A percentile compares a stretch with the other conserved stretches of the same genome.
Evolutionary conservation across 441 rosid genomes (phyloP).

Genomic region (Populus hybrid): DNA sequence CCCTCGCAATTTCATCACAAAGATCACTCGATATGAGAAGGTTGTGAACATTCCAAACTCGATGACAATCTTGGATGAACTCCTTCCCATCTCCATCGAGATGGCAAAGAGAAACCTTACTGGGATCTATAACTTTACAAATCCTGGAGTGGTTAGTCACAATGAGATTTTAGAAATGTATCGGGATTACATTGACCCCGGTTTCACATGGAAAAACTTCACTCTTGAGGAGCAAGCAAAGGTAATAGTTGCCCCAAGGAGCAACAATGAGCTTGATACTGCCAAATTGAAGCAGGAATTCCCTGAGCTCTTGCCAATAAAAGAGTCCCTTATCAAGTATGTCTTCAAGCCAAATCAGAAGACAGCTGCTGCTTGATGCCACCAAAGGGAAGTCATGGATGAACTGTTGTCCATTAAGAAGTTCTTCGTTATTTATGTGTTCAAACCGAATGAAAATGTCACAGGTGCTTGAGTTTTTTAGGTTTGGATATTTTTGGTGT

Average conservation of each 20-base stretch:
- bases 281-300: constrained; percentile 69
- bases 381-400: neutral
- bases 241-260: constrained; percentile 84
- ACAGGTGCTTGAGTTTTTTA: constrained; percentile 16
- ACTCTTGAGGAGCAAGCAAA: constrained; percentile 85
- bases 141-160: constrained; percentile 88
- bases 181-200: constrained; percentile 54
- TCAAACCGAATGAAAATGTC: constrained; percentile 5
- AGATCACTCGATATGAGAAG: constrained; percentile 76
- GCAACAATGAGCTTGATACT: constrained; percentile 90
- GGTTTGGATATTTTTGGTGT: constrained; percentile 9
- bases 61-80: constrained; percentile 88
- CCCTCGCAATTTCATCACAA: constrained; percentile 88
- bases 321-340: constrained; percentile 71
- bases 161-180: constrained; percentile 90
- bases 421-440: constrained; percentile 13
- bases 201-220: constrained; percentile 80
- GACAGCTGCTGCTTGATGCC: constrained; percentile 29
- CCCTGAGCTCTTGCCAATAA: constrained; percentile 77
- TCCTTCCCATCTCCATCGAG: constrained; percentile 78
- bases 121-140: constrained; percentile 87
- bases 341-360: constrained; percentile 81
- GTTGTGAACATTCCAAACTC: constrained; percentile 92
- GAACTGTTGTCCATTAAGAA: constrained; percentile 19
- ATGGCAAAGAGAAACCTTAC: constrained; percentile 95